Evolutionary conservation across 2,329 filamentous ascomycete species (phyloP).

Genomic region (Fulvia fulva): DNA sequence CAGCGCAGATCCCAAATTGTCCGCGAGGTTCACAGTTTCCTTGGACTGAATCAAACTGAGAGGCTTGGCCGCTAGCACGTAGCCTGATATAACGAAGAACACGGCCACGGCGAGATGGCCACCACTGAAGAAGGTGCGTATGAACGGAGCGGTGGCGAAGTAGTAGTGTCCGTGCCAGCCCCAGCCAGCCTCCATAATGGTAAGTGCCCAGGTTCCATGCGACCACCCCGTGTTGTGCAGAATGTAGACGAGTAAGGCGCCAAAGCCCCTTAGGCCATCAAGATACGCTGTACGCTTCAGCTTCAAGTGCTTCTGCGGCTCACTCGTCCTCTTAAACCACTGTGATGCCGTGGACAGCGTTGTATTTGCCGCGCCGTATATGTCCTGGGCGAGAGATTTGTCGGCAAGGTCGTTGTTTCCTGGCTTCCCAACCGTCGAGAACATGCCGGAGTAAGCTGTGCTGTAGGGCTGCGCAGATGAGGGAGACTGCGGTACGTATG

Average conservation of each 20-base stretch:
- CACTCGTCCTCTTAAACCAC: not conserved
- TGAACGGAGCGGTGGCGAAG: constrained; percentile 51
- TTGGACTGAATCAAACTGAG: constrained; percentile 32
- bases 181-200: constrained; percentile 43
- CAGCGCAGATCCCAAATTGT: constrained; percentile 45
- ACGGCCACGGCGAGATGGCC: constrained; percentile 55
- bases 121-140: constrained; percentile 58
- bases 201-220: constrained; percentile 54
- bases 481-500: not conserved
- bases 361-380: not conserved
- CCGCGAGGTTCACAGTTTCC: constrained; percentile 22
- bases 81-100: constrained; percentile 52
- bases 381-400: not conserved
- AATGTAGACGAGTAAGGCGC: constrained; percentile 62
- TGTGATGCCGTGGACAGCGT: not conserved
- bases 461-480: not conserved
- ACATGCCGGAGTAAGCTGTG: not conserved
- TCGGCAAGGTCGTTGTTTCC: not conserved
- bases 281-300: constrained; percentile 50
- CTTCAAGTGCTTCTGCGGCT: not conserved
- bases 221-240: no score
- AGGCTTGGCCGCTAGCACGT: constrained; percentile 47
- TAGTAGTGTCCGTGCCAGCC: constrained; percentile 48
- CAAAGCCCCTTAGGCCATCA: constrained; percentile 64
- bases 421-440: not conserved